Base-by-base conservation (phyloP, 768 basidiomycete genomes). In the Chalciporus chontae region DNA sequence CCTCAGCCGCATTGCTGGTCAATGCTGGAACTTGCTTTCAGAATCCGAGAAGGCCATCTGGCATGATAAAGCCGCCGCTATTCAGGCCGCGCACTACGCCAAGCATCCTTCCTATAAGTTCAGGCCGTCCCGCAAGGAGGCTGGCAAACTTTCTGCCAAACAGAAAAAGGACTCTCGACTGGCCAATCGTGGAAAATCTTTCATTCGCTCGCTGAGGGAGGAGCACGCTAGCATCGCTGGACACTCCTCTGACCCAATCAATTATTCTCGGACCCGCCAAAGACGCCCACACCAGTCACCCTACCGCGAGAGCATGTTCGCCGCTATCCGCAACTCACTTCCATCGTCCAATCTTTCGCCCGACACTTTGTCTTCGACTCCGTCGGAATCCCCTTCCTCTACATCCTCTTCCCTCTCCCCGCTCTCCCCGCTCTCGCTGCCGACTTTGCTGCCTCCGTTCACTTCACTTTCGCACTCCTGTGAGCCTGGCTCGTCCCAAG, bases 1-100 rank as follows among this genome's bases (percentile, higher is more conserved):
- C 50, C 71, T 81, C 52, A 76, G 74, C 51, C 69, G 76, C 48
- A 71, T 80, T 53, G 78, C 76, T 8, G 81, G 75, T 6, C 69
- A 73, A 61, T 72, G 76, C 59, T 84, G 81, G 81, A 72, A 71
- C 24, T 67, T 68, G 57, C 67, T 81, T 37, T 54, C 61, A 6
- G 50, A 59, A 1, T 62, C 57, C 29, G 70, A 72, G 34, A 71
- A 67, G 58, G 56, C 53, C 32, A 43, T 62, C n/a, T 76, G 76
- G 74, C 54, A 62, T 51, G 48, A 37, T 24, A 60, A 64, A 55
- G 69, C 73, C 3, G 60, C 59, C 17, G 47, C 47, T 15, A 53
- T 59, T 18, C 58, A 62, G 31, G 57, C 52, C 14, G 62, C 60
- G 19, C 69, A 75, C 45, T 52, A 51, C 45, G 47, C 48, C 19